Base-by-base conservation (phyloP, 176 grass and related monocot species). In the Bothriochloa decipiens region DNA sequence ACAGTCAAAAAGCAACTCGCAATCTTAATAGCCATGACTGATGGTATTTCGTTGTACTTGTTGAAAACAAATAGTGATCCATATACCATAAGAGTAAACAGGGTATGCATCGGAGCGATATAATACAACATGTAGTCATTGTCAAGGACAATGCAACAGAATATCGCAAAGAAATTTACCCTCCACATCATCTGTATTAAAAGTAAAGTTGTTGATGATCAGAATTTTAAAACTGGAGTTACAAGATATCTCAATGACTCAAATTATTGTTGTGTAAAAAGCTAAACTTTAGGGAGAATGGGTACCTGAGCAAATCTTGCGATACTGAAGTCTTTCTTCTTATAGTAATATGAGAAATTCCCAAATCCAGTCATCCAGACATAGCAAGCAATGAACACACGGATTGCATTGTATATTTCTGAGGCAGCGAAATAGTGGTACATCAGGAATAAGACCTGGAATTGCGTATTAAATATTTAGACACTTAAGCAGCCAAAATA, bases 361-460 rank as follows among this genome's bases (percentile, higher is more conserved):
- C 94, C 94, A 86, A 97, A 97, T 86, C 91, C 94, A 75, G 94
- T 97, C 94, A 97, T 97, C 94, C 94, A 97, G 42, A 94, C 94
- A 88, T 94, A 97, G 63, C 82, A 82, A 65, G 94, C 91, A 66
- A 97, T 97, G 68, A 97, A 97, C 23, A 97, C 67, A 90, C 94
- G 84, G 47, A 97, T 97, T 61, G 94, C 94, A 65, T 97, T 97
- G 87, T 97, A 97, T 82, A 97, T 97, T 84, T 97, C 94, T 20
- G 87, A 67, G 22, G 94, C 94, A 75, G 94, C 91, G n/a, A 97
- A 97, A 72, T 97, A 97, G 79, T 97, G 94, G 62, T 97, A 97
- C 94, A 97, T 87, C 66, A 97, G 78, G 72, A 97, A 97, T 72
- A 97, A 61, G 25, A 97, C 94, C 94, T 97, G 87, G 16, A 74